Conservation (phyloP, 208 protist genomes). For the Histomonas meleagridis region DNA sequence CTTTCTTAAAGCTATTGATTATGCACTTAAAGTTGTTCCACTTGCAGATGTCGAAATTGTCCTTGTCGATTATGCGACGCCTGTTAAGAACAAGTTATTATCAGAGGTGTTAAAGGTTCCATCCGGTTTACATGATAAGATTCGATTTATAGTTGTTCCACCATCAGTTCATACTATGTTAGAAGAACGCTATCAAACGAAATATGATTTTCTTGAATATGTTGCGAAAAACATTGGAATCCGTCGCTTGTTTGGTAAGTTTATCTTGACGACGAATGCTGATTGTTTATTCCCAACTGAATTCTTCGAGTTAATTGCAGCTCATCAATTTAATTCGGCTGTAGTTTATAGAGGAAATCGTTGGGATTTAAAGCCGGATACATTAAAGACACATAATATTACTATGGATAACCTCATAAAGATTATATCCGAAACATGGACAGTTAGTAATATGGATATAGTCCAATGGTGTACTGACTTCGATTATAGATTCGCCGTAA, state of each 20-base stretch:
- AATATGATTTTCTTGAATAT: background rate
- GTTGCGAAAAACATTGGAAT: background rate
- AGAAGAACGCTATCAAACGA: background rate
- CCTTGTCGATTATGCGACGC: constrained; percentile 26
- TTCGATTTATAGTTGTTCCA: background rate
- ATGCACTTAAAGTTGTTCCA: background rate
- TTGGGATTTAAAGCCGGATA: background rate
- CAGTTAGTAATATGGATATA: background rate
- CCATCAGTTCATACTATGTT: background rate
- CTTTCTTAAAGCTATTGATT: background rate
- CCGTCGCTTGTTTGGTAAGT: background rate
- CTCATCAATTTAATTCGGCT: background rate
- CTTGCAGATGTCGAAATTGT: background rate
- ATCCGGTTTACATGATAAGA: background rate
- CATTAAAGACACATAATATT: background rate
- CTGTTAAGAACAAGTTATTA: background rate
- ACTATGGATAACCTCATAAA: background rate
- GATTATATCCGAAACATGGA: background rate
- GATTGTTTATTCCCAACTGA: background rate
- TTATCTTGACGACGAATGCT: background rate
- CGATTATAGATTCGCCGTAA: too few species aligned
- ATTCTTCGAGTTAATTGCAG: background rate
- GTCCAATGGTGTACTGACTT: background rate
- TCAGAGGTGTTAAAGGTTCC: background rate
- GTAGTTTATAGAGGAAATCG: background rate